Conservation (phyloP, 1,284 basidiomycete species). For the Stereum hirsutum region DNA sequence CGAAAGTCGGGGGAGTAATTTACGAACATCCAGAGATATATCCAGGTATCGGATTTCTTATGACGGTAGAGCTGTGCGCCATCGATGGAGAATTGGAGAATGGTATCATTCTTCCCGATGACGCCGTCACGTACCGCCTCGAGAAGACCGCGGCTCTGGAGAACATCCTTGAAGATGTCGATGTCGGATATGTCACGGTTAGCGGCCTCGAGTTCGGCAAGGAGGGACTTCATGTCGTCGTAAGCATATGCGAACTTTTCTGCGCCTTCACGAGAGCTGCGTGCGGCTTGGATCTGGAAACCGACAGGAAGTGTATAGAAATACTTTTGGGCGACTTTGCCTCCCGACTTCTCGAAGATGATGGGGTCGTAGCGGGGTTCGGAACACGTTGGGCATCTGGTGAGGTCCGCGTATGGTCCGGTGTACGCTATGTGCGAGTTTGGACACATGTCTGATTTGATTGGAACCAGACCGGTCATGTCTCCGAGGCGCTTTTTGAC, state of each 20-base stretch:
- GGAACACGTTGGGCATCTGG: conserved; percentile 17
- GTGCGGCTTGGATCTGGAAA: conserved; percentile 17
- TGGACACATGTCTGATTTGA: conserved; percentile 25
- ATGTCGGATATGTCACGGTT: conserved; percentile 3
- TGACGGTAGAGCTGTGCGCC: conserved; percentile 15
- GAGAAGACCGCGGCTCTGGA: conserved; percentile 3
- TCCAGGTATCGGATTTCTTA: conserved; percentile 15
- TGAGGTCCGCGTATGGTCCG: conserved; percentile 17
- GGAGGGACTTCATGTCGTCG: conserved; percentile 10
- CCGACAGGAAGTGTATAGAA: conserved; percentile 16
- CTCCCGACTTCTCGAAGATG: neutral
- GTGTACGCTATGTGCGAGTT: conserved; percentile 26
- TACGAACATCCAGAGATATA: conserved; percentile 15
- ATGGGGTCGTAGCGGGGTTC: conserved; percentile 7
- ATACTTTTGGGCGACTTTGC: conserved; percentile 1
- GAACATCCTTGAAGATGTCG: conserved; percentile 1
- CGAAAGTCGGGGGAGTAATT: conserved; percentile 11
- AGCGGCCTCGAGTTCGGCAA: neutral
- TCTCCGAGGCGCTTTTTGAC: conserved; percentile 13
- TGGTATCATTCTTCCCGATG: conserved; percentile 6
- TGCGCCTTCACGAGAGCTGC: conserved; percentile 9
- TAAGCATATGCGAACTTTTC: too few relatives aligned
- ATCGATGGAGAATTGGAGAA: conserved; percentile 13
- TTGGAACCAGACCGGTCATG: conserved; percentile 20
- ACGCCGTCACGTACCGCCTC: neutral